Base-by-base conservation (phyloP, 371 early-diverging fungal genomes). In the Mucor velutinosus region DNA sequence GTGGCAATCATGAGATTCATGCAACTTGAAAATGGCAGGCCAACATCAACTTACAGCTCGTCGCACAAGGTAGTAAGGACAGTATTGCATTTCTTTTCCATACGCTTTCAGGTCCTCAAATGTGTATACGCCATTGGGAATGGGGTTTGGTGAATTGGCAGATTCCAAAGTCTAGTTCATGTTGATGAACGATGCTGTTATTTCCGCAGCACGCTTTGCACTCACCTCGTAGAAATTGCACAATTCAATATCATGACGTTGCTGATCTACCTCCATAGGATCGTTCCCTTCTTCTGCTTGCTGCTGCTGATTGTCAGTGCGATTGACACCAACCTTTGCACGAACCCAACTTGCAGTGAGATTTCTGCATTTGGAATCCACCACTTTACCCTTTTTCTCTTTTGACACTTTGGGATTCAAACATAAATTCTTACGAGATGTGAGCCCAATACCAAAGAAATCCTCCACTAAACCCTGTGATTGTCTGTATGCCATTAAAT, bases 51-150 rank as follows among this genome's bases (percentile, higher is more conserved):
- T 53, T 79, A 96, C 89, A 72, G 95, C 84, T 49, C 94, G 87
- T 67, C 99, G 86, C 30, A 97, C 90, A 60, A 99, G 82, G 70
- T 94, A 99, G 75, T 99, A 99, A 2, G 99, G 99, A 77, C 99
- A 99, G 63, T 92, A 90, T 14, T 79, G 82, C 66, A 92, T 91
- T 5, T 86, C 72, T 62, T 82, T 80, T 12, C 96, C 91, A 58
- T 89, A 93, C 32, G 88, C 88, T 67, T 92, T 93, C 57, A 99
- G 76, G 61, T 99, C 98, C 5, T 96, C 97, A 62, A 99, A 79
- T 2, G 97, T 97, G 79, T 99, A 99, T 29, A 99, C 94, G 11
- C 99, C 99, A 43, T 89, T 76, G 1, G 95, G 93, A 58, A 99
- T 88, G 8, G 87, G 82, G 21, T 92, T 89, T 2, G 87, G 77